A percentile compares a stretch with the other conserved stretches of the same genome.
These are phyloP conservation scores for Ganoderma sp. DNA, from an alignment of 1,284 basidiomycete species.

Conservation along the genomic window DNA sequence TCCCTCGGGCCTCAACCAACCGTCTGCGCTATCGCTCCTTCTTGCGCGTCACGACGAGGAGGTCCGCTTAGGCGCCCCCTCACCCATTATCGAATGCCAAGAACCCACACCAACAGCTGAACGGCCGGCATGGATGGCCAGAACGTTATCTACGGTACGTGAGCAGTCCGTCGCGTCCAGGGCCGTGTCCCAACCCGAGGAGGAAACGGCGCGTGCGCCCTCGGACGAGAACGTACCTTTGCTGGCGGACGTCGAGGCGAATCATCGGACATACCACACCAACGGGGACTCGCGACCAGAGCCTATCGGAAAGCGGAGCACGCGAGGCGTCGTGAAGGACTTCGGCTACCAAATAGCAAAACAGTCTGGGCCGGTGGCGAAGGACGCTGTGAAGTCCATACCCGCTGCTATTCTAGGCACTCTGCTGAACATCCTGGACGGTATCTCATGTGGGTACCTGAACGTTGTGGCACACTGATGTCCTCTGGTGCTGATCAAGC, in stretches of 20 bases:
- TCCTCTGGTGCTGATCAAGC: neutral
- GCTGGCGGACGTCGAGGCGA: slow-evolving; percentile 38
- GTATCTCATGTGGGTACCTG: slow-evolving; percentile 78
- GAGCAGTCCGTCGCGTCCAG: slow-evolving; percentile 18
- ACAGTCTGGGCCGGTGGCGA: slow-evolving; percentile 25
- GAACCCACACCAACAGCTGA: slow-evolving; percentile 49
- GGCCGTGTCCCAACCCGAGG: slow-evolving; percentile 3
- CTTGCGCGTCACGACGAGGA: slow-evolving; percentile 40
- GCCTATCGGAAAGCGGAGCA: slow-evolving; percentile 29
- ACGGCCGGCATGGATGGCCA: slow-evolving; percentile 58
- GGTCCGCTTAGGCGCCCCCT: slow-evolving; percentile 18
- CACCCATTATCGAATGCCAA: slow-evolving; percentile 42
- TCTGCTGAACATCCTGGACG: slow-evolving; percentile 92
- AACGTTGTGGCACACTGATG: too few relatives aligned
- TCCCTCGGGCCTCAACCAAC: slow-evolving; percentile 35
- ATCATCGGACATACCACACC: slow-evolving; percentile 31
- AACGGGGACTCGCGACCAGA: slow-evolving; percentile 28
- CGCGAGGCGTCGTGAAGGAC: slow-evolving; percentile 22
- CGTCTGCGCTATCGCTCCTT: slow-evolving; percentile 52
- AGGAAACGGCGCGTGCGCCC: slow-evolving; percentile 3
- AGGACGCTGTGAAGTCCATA: slow-evolving; percentile 56
- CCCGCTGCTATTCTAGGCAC: slow-evolving; percentile 89
- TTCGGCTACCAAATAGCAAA: slow-evolving; percentile 18
- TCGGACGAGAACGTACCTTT: slow-evolving; percentile 36
- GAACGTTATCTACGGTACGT: slow-evolving; percentile 14